Base-by-base conservation (phyloP, 2,329 filamentous ascomycete species). In the Monosporascus sp. region DNA sequence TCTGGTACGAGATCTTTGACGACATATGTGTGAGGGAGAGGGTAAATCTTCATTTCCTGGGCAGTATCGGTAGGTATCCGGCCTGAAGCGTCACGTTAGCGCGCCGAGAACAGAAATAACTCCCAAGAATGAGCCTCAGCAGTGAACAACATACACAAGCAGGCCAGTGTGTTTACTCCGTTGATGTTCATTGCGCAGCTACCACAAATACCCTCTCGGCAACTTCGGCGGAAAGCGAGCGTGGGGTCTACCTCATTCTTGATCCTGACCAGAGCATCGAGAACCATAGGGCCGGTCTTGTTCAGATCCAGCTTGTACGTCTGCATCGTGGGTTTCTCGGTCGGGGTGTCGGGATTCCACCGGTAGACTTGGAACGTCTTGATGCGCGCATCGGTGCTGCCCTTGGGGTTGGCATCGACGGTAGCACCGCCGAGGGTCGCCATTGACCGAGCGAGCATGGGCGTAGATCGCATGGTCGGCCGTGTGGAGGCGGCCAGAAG, bases 171-270 rank as follows among this genome's bases (percentile, higher is more conserved):
- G 80, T 99, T 99, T 68, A 95, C 89, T 72, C 94, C 94, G 73
- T 97, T 95, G 72, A 99, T 97, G 81, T 99, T 99, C 94, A 99
- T 99, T 63, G 94, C 94, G 72, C 94, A 99, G 74, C 90, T 96
- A 63, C 94, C 94, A 71, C 94, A 99, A 68, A 99, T 99, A 65
- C 94, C 94, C 82, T 99, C 94, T 76, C 94, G 83, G 78, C 94
- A 99, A 74, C 89, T 95, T 73, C 94, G 78, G 71, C 94, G 85
- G 82, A 99, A 99, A 51, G 94, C 97, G 68, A 99, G 76, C 46
- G 94, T 97, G 50, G 94, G 91, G 74, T 99, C 94, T 59, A 96
- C 76, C 82, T 99, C 94, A 75, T 99, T 99, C 88, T 99, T 99
- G 77, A 99, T 97, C 66, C 93, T 82, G 73, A 99, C 94, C 66